phyloP scores from a whole-genome alignment of 164 flowering plant genomes.

The Nymphaea thermarum region DNA sequence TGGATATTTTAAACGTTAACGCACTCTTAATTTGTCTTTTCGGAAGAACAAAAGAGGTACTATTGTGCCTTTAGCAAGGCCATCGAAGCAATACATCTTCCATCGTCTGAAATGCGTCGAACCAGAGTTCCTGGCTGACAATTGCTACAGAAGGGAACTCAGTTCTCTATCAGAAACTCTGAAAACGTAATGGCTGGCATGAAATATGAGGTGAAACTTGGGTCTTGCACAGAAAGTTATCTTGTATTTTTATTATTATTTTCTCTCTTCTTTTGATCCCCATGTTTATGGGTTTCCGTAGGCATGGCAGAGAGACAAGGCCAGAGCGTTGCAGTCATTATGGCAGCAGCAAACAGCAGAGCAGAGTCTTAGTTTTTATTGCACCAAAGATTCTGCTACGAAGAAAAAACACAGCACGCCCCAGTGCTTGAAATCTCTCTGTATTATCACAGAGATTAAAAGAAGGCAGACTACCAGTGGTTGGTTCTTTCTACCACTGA shows the following conservation, averaged over 20 bases:
- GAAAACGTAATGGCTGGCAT: background rate
- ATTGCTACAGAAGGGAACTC: no score
- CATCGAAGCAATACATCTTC: no score
- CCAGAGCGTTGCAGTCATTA: slow-evolving; percentile 20
- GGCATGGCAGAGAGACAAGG: slow-evolving; percentile 26
- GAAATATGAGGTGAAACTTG: no score
- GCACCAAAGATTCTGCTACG: slow-evolving; percentile 26
- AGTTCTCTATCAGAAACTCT: background rate
- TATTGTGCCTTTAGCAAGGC: no score
- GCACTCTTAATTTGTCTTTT: no score
- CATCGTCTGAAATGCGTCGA: no score
- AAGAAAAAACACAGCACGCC: slow-evolving; percentile 4
- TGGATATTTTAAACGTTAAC: no score
- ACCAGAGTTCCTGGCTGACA: no score
- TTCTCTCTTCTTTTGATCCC: background rate
- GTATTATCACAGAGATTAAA: background rate
- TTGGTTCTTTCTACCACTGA: slow-evolving; percentile 9
- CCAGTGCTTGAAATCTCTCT: slow-evolving; percentile 1
- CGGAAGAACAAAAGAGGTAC: no score
- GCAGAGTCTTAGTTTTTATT: slow-evolving; percentile 13
- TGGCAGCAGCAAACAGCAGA: slow-evolving; percentile 19
- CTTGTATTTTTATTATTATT: background rate
- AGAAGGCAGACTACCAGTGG: background rate
- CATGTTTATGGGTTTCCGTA: slow-evolving; percentile 20
- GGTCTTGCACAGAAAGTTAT: background rate